phyloP scores from a whole-genome alignment of 345 rosid species.

The Eutrema japonicum region DNA sequence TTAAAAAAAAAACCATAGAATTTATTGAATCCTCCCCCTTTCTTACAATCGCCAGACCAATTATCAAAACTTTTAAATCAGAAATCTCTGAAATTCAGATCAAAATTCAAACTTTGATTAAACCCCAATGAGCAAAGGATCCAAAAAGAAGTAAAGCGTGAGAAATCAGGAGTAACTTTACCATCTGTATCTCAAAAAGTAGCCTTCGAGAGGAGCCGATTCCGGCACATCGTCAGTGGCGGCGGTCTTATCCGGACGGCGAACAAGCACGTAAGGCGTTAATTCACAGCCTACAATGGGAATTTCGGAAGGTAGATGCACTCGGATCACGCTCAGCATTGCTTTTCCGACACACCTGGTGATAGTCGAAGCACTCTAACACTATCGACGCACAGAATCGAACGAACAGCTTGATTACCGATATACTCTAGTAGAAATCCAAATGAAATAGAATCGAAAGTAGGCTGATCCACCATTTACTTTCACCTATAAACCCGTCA shows the following conservation, averaged over 20 bases:
- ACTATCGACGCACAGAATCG: constrained; percentile 42
- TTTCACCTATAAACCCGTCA: constrained; percentile 50
- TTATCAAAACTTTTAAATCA: background rate
- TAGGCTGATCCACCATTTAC: constrained; percentile 81
- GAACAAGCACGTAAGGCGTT: constrained; percentile 87
- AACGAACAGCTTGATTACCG: constrained; percentile 17
- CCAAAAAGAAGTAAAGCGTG: background rate
- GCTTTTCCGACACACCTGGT: constrained; percentile 53
- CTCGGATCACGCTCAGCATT: constrained; percentile 97
- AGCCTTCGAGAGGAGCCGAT: constrained; percentile 81
- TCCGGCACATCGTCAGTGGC: constrained; percentile 85
- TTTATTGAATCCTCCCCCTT: background rate
- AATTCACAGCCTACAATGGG: constrained; percentile 98
- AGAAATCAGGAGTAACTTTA: constrained; percentile 36
- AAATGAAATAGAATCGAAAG: constrained; percentile 49
- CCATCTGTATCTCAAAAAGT: constrained; percentile 94
- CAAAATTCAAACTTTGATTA: constrained; percentile 9
- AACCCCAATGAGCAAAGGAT: constrained; percentile 27
- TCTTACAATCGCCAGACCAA: background rate
- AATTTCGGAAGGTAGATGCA: constrained; percentile 96
- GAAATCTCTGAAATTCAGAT: background rate
- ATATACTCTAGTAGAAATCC: constrained; percentile 7
- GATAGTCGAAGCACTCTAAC: constrained; percentile 43
- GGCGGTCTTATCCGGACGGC: constrained; percentile 70
- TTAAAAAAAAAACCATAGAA: background rate